Base-by-base conservation (phyloP, 192 early-diverging fungal genomes). In the Podila horticola region DNA sequence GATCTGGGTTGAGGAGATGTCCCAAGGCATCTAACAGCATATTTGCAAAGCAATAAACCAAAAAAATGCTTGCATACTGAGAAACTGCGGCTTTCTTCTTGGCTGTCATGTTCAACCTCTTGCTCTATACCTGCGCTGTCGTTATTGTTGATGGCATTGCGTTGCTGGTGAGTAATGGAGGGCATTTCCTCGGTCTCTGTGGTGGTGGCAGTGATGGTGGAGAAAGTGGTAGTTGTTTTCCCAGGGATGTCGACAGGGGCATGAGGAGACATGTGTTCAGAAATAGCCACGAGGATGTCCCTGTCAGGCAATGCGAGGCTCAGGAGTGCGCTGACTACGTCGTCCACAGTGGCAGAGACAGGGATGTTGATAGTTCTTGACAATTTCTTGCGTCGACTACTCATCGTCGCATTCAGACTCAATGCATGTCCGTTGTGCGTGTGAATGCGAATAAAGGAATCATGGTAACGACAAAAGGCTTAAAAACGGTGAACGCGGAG, bases 381-480 rank as follows among this genome's bases (percentile, higher is more conserved):
- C 19, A 52, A 52, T 52, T 52, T 52, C 51, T 52, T 52, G 51
- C 51, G 51, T 52, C 51, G 51, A 52, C 51, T 52, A 52, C 17
- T 52, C 51, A 52, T 52, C 22, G 51, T 52, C 51, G 51, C 51
- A 22, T 20, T 52, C 51, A 52, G 22, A 22, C 6, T 19, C 51
- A 19, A 52, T 52, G 17, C 22, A 22, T 52, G 51, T 22, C 17
- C 13, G 13, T 52, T 20, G 4, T 19, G 9, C 9, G 51, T 20
- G 49, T 20, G 20, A 5, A 52, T 12, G 38, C 12, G 38, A 41
- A 41, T 41, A 52, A 52, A 52, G 17, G 8, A 13, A 0, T 0
- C 7, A 15, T 52, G 9, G 17, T n/a, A n/a, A 5, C 15, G 13
- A 2, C 20, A 19, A 20, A 3, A 51, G 15, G 13, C 10, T n/a